Evolutionary conservation across 2,329 filamentous ascomycete species (phyloP), one percentile per base, ranked within the genome.

Genomic region (Apiospora kogelbergensis): DNA sequence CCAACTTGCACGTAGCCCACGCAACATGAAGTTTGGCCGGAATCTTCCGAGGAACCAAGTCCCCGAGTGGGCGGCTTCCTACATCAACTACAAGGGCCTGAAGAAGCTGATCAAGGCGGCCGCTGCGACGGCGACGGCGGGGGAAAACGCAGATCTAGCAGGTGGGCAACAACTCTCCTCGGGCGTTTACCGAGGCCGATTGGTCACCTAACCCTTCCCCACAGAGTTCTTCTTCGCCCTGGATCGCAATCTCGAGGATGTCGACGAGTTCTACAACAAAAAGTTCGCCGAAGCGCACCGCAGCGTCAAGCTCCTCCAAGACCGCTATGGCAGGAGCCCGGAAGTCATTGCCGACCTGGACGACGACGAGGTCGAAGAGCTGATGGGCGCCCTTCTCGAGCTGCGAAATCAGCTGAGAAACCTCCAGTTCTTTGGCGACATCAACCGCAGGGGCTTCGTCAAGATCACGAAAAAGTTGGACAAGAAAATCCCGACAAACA

Each of bases 381-480:
- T 98, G 63, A 92, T 97, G 84, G 94, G 92, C 44, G 94, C 95
- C 44, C 84, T 99, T 66, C 87, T 98, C 41, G 96, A 99, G 81
- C 85, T 98, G 70, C 89, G 96, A 69, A 91, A 91, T 67, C 93
- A 97, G 78, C 82, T 98, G 73, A 89, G 96, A 70, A 98, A 98
- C 76, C 84, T 99, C 67, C 93, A 97, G 80, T 98, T 95, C 95
- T 99, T 98, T 78, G 95, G 95, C 65, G 95, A 98, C 81, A 95
- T 98, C 76, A 99, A 99, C 80, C 89, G 95, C 67, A 88, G 93
- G 72, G 96, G 96, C 1, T 99, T 99, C 77, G 89, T 97, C 79
- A 99, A 99, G 83, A 99, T 99, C 80, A 97, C 96, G 66, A 99
- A 99, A 84, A 99, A 99, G 82, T 84, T 98, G 63, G 96, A 99